Percentiles rank a stretch among this genome's conserved stretches.
Conservation (phyloP, 176 grass and related monocot genomes). For the Tillandsia fasciculata region DNA sequence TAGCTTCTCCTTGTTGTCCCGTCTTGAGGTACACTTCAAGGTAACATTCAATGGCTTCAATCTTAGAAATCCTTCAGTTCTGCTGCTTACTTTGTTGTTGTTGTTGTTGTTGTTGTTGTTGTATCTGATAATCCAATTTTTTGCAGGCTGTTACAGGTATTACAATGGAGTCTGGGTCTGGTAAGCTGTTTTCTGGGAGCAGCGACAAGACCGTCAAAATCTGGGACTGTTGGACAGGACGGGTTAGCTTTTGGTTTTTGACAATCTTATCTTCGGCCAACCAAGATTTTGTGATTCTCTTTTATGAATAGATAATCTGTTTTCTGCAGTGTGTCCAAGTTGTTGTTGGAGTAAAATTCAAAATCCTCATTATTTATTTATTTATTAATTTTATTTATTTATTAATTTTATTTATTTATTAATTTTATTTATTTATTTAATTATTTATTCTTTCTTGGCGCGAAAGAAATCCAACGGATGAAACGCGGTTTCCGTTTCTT, state of each 20-base stretch:
- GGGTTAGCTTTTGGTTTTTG: constrained; percentile 1
- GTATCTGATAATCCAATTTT: background rate
- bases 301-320: background rate
- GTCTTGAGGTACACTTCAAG: background rate
- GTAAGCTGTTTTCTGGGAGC: constrained; percentile 20
- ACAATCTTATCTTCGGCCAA: background rate
- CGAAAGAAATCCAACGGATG: too few species aligned
- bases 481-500: too few species aligned
- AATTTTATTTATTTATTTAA: too few species aligned
- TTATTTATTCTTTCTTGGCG: too few species aligned
- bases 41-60: background rate
- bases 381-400: too few species aligned
- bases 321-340: constrained; percentile 3
- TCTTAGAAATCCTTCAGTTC: background rate
- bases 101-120: background rate
- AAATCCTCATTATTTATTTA: too few species aligned
- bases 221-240: constrained; percentile 14
- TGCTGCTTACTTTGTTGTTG: background rate
- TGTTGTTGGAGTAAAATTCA: too few species aligned
- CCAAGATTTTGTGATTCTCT: background rate
- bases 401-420: too few species aligned
- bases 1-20: background rate
- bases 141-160: too few species aligned
- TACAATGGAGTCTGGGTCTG: background rate
- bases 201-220: constrained; percentile 18